phyloP scores from a whole-genome alignment of 305 asterid genomes.

The Rubia balearica region DNA sequence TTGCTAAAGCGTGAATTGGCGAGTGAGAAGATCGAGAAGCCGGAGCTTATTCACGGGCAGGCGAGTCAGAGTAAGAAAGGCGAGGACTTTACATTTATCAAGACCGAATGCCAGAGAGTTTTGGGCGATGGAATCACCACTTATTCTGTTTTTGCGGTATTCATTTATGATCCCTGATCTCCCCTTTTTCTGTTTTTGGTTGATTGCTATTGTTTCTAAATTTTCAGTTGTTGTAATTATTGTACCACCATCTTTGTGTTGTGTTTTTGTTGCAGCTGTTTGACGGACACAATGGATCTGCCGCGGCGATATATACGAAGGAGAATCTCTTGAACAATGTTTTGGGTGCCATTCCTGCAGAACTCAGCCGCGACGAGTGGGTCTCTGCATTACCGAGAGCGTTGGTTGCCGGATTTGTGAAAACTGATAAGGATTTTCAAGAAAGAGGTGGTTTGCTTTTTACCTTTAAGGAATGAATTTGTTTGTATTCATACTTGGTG shows the following conservation, averaged over 20 bases:
- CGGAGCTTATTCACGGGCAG: conserved; percentile 69
- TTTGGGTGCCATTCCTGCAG: conserved; percentile 74
- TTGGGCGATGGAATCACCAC: conserved; percentile 90
- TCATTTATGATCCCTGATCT: background rate
- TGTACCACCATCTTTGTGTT: conserved; percentile 15
- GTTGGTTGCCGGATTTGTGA: conserved; percentile 89
- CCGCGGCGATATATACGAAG: conserved; percentile 87
- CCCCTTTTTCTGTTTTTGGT: background rate
- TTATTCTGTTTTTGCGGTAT: conserved; percentile 84
- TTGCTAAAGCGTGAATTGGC: conserved; percentile 87
- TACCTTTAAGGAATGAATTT: background rate
- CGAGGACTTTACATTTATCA: conserved; percentile 76
- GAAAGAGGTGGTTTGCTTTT: conserved; percentile 54
- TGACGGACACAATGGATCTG: conserved; percentile 97
- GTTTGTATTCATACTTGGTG: background rate
- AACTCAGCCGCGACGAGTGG: conserved; percentile 87
- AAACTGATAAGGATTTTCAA: conserved; percentile 93
- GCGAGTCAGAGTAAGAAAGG: conserved; percentile 94
- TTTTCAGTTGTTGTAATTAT: background rate
- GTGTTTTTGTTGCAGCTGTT: conserved; percentile 51
- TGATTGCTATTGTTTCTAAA: background rate
- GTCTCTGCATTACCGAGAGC: conserved; percentile 83
- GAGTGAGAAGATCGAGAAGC: conserved; percentile 84
- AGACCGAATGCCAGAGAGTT: conserved; percentile 79
- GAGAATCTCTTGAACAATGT: conserved; percentile 81